phyloP scores from a whole-genome alignment of 495 filamentous ascomycete species.

The Pseudevernia furfuracea region DNA sequence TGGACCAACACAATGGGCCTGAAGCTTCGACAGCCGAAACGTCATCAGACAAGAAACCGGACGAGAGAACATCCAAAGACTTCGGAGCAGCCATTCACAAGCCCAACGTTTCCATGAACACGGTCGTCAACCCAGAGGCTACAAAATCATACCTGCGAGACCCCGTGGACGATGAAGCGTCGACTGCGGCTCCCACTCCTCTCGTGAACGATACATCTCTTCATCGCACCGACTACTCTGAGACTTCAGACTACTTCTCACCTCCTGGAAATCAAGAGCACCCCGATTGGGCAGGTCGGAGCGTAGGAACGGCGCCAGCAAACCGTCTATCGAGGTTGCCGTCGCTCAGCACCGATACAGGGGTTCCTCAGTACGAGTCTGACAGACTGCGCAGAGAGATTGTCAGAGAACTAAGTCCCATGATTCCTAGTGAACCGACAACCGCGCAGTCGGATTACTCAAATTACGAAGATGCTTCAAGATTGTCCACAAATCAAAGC shows the following conservation, averaged over 20 bases:
- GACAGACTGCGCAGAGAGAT: slow-evolving; percentile 76
- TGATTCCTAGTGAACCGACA: slow-evolving; percentile 25
- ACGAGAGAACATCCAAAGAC: neutral
- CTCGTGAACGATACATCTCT: slow-evolving; percentile 37
- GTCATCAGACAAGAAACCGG: neutral
- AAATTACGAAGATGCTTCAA: slow-evolving; percentile 14
- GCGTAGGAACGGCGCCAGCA: neutral
- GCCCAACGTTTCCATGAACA: slow-evolving; percentile 1
- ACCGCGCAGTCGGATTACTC: slow-evolving; percentile 24
- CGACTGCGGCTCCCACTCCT: slow-evolving; percentile 29
- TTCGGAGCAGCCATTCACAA: neutral
- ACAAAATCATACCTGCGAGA: slow-evolving; percentile 3
- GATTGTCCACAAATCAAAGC: slow-evolving; percentile 15
- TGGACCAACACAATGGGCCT: slow-evolving; percentile 13
- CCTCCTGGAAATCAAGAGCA: neutral
- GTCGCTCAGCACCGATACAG: slow-evolving; percentile 48
- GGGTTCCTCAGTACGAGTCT: slow-evolving; percentile 59
- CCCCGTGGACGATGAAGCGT: slow-evolving; percentile 23
- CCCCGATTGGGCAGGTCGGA: neutral
- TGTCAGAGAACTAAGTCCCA: slow-evolving; percentile 61
- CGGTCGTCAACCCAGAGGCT: slow-evolving; percentile 17
- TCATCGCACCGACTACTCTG: neutral
- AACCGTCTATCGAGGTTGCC: slow-evolving; percentile 44
- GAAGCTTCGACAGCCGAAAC: neutral
- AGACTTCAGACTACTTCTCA: slow-evolving; percentile 17